A percentile compares a stretch with the other conserved stretches of the same genome.
Evolutionary conservation across 2,329 filamentous ascomycete species (phyloP).

Genomic region (Aspergillus sp.): DNA sequence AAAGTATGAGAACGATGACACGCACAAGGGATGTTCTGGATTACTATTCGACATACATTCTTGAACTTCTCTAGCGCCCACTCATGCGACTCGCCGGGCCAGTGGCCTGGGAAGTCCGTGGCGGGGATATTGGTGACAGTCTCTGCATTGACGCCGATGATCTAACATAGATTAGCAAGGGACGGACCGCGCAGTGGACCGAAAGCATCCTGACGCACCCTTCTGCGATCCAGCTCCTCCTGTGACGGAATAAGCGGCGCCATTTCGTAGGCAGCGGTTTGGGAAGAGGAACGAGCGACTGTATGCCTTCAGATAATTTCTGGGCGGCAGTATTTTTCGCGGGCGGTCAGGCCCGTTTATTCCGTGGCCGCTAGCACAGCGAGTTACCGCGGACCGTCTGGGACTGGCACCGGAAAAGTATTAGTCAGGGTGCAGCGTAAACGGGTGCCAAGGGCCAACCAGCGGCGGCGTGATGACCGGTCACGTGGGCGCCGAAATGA

Average conservation of each 20-base stretch:
- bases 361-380: constrained; percentile 4
- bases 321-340: constrained; percentile 20
- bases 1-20: constrained; percentile 3
- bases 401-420: background rate
- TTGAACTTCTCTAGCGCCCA: constrained; percentile 70
- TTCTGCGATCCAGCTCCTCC: constrained; percentile 35
- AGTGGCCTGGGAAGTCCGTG: constrained; percentile 86
- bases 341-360: constrained; percentile 18
- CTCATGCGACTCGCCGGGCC: constrained; percentile 73
- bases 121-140: constrained; percentile 83
- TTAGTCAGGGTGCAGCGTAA: constrained; percentile 12
- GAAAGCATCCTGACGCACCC: too few species aligned
- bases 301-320: constrained; percentile 27
- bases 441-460: constrained; percentile 17
- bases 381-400: too few species aligned
- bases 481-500: constrained; percentile 30
- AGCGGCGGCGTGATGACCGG: constrained; percentile 27
- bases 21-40: background rate
- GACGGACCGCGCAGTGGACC: too few species aligned
- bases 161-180: constrained; percentile 43
- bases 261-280: constrained; percentile 22
- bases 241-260: constrained; percentile 34
- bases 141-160: constrained; percentile 78
- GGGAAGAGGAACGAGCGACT: constrained; percentile 14
- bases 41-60: constrained; percentile 31